Evolutionary conservation across 108 stramenopile genomes (phyloP).

Genomic region (Stephanodiscus triporus): DNA sequence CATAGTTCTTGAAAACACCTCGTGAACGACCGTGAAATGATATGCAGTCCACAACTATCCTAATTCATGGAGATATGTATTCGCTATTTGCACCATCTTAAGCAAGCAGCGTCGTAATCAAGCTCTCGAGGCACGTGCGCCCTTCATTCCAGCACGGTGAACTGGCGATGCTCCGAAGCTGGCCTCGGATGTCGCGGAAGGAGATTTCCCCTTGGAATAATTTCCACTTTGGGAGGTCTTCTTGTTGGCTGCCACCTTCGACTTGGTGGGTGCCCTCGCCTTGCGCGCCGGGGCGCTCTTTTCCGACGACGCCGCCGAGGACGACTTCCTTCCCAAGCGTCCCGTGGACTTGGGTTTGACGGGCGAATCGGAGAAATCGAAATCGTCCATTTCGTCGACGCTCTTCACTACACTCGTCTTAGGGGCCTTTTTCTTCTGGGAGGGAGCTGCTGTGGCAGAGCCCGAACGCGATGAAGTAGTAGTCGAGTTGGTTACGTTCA

Average conservation of each 20-base stretch:
- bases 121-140: constrained; percentile 7
- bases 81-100: not conserved
- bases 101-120: not conserved
- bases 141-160: constrained; percentile 2
- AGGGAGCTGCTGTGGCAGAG: constrained; percentile 2
- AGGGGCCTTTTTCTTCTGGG: constrained; percentile 17
- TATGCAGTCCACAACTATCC: constrained; percentile 8
- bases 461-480: constrained; percentile 9
- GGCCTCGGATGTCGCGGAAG: constrained; percentile 28
- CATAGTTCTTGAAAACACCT: not conserved
- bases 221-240: not conserved
- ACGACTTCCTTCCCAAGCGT: constrained; percentile 24
- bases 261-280: constrained; percentile 18
- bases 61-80: constrained; percentile 8
- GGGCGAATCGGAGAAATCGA: constrained; percentile 43
- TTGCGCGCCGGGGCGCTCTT: constrained; percentile 23
- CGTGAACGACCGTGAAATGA: constrained; percentile 13
- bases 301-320: constrained; percentile 1
- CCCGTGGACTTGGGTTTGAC: constrained; percentile 3
- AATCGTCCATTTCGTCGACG: constrained; percentile 16
- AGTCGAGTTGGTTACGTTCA: constrained; percentile 39
- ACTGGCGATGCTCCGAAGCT: constrained; percentile 19
- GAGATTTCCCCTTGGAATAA: constrained; percentile 4
- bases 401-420: constrained; percentile 10
- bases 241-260: constrained; percentile 6